Evolutionary conservation across 2,329 filamentous ascomycete species (phyloP).

Genomic region (Talaromyces sp.): DNA sequence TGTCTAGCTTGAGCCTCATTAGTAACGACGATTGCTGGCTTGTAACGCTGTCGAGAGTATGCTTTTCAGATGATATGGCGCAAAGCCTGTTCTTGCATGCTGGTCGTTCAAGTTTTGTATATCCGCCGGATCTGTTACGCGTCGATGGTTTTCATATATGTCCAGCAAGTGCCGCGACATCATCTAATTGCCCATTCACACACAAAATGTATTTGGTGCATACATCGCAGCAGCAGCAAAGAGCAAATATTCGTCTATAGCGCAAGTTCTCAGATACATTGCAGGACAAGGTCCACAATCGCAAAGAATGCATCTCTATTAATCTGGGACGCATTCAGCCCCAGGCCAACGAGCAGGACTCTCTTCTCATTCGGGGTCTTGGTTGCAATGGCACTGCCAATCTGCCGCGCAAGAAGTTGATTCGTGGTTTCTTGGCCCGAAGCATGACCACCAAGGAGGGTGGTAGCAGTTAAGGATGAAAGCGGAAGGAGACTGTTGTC

Average conservation of each 20-base stretch:
- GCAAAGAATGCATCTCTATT: constrained; percentile 43
- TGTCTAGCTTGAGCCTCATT: neutral
- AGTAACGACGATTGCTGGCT: neutral
- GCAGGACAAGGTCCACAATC: constrained; percentile 42
- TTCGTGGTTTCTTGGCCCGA: constrained; percentile 76
- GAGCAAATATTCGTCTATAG: neutral
- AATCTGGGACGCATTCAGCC: constrained; percentile 47
- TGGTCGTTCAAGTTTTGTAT: neutral
- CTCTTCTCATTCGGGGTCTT: constrained; percentile 62
- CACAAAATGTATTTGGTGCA: neutral
- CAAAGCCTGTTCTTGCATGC: neutral
- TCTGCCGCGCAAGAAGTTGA: constrained; percentile 83
- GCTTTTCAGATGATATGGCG: neutral
- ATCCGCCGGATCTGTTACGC: neutral
- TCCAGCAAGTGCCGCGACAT: neutral
- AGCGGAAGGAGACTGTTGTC: constrained; percentile 66
- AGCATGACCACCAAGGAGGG: constrained; percentile 77
- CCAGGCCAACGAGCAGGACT: constrained; percentile 57
- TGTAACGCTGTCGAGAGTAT: neutral
- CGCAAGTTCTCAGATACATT: constrained; percentile 34
- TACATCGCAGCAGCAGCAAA: neutral
- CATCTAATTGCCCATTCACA: neutral
- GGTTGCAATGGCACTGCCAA: constrained; percentile 73
- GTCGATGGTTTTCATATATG: neutral
- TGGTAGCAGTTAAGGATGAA: constrained; percentile 77